phyloP scores from a whole-genome alignment of 129 eudicot genomes.

The Lonicera japonica region DNA sequence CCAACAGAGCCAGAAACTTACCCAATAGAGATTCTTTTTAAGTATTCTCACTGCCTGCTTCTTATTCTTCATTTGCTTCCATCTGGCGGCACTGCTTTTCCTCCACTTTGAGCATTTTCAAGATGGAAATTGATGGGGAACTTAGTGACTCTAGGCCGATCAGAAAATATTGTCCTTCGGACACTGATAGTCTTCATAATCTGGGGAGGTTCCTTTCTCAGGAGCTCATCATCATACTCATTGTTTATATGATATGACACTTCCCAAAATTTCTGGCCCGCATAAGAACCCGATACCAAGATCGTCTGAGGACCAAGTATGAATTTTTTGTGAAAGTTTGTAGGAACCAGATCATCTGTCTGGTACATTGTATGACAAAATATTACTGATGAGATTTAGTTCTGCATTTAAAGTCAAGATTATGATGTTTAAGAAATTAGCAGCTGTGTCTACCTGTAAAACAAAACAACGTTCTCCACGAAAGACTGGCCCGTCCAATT shows the following conservation, averaged over 20 bases:
- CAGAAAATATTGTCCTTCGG: slow-evolving; percentile 68
- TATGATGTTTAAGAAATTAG: not conserved
- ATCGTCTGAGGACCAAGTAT: slow-evolving; percentile 86
- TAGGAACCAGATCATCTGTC: slow-evolving; percentile 95
- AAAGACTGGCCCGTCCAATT: slow-evolving; percentile 85
- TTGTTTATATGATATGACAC: slow-evolving; percentile 91
- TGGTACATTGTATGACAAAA: slow-evolving; percentile 14
- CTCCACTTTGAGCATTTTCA: slow-evolving; percentile 63
- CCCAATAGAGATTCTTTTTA: no score
- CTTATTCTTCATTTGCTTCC: slow-evolving; percentile 22
- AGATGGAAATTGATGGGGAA: no score
- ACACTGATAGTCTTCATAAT: slow-evolving; percentile 63
- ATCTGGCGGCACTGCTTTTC: slow-evolving; percentile 43
- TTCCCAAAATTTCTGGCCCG: slow-evolving; percentile 85
- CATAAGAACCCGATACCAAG: slow-evolving; percentile 70
- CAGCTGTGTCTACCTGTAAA: slow-evolving; percentile 48
- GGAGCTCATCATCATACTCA: slow-evolving; percentile 77
- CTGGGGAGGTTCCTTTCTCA: slow-evolving; percentile 88
- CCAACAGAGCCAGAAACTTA: no score
- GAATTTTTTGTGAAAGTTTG: slow-evolving; percentile 85
- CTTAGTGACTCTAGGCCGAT: slow-evolving; percentile 92
- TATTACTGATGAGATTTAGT: not conserved
- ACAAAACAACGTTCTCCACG: slow-evolving; percentile 90
- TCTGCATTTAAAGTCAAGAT: not conserved
- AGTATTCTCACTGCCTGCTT: no score